Evolutionary conservation across 176 grass and related monocot genomes (phyloP).

Genomic region (Chloris gayana): DNA sequence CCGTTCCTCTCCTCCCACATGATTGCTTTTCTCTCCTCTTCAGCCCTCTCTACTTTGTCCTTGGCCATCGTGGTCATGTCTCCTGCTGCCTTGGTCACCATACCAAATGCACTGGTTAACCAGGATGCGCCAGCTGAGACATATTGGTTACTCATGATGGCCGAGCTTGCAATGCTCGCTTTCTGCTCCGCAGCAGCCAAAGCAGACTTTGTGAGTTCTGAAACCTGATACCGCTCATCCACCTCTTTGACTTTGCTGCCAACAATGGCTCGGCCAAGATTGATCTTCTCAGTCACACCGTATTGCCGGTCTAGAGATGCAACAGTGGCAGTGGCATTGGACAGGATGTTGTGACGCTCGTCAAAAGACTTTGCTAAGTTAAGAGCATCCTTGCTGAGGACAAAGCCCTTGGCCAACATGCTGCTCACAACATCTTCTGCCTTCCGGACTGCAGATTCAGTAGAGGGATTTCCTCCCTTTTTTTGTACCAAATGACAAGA

Average conservation of each 20-base stretch:
- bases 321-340: constrained; percentile 72
- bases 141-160: constrained; percentile 79
- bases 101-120: constrained; percentile 70
- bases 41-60: constrained; percentile 84
- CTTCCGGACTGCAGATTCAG: constrained; percentile 74
- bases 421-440: constrained; percentile 96
- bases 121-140: constrained; percentile 89
- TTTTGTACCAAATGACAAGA: constrained; percentile 8
- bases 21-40: constrained; percentile 81
- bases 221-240: constrained; percentile 79
- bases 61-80: constrained; percentile 81
- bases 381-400: constrained; percentile 89
- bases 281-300: constrained; percentile 82
- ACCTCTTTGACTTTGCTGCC: constrained; percentile 84
- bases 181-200: constrained; percentile 84
- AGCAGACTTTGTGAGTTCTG: constrained; percentile 75
- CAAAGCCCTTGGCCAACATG: constrained; percentile 97
- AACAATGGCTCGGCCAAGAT: constrained; percentile 67
- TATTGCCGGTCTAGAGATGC: constrained; percentile 80
- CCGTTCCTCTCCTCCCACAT: constrained; percentile 82
- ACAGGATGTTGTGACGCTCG: constrained; percentile 77
- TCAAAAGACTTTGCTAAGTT: constrained; percentile 77
- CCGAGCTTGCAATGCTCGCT: constrained; percentile 65
- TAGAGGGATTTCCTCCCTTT: constrained; percentile 44
- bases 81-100: constrained; percentile 76